A percentile compares a stretch with the other conserved stretches of the same genome.
These are phyloP conservation scores for Neurospora crassa DNA, from an alignment of 2,329 filamentous ascomycete species.

Conservation along the genomic window DNA sequence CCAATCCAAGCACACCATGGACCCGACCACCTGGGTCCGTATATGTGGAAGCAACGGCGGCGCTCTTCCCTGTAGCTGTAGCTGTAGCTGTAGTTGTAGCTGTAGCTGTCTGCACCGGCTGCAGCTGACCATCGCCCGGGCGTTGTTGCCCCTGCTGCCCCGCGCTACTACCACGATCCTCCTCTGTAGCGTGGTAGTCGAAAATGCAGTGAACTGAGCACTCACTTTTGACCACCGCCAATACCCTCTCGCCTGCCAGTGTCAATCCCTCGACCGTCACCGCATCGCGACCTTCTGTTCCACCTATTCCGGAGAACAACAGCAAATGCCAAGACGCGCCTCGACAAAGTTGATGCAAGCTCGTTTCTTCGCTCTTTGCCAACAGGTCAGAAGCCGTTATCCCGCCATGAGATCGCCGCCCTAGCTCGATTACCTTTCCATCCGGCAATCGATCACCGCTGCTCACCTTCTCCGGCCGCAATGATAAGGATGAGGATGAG, in stretches of 20 bases:
- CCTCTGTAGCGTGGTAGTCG: background rate
- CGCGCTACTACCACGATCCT: background rate
- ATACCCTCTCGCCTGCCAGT: conserved; percentile 8
- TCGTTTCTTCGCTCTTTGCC: conserved; percentile 9
- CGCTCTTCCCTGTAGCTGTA: background rate
- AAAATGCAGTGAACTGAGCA: conserved; percentile 12
- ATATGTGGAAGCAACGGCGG: conserved; percentile 10
- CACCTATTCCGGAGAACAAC: conserved; percentile 21
- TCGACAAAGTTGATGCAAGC: conserved; percentile 20
- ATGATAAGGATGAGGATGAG: conserved; percentile 1
- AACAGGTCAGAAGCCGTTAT: background rate
- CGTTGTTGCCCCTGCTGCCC: background rate
- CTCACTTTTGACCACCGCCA: conserved; percentile 9
- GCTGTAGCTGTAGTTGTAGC: background rate
- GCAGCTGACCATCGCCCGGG: background rate
- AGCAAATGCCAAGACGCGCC: conserved; percentile 22
- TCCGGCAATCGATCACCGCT: conserved; percentile 39
- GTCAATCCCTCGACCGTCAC: conserved; percentile 13
- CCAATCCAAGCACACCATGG: conserved; percentile 22
- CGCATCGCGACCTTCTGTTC: background rate
- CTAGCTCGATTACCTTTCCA: conserved; percentile 17
- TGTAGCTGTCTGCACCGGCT: background rate
- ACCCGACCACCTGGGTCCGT: conserved; percentile 18
- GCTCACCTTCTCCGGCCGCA: conserved; percentile 26
- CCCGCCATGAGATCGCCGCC: background rate